A percentile compares a stretch with the other conserved stretches of the same genome.
Evolutionary conservation across 805 yeast species (phyloP).

Genomic region (Sugiyamaella floridensis): DNA sequence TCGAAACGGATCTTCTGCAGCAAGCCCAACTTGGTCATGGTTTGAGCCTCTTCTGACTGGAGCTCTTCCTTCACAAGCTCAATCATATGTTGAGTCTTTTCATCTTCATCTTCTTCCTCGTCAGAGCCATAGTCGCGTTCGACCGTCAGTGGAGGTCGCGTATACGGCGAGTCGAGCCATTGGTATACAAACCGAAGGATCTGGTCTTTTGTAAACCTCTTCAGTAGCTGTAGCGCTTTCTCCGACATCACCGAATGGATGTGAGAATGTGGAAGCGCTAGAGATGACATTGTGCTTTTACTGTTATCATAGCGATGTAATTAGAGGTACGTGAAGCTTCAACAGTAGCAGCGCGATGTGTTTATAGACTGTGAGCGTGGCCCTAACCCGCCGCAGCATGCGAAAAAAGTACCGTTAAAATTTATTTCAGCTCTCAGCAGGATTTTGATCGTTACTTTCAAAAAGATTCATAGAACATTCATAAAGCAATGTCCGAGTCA

Average conservation of each 20-base stretch:
- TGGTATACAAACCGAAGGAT: constrained; percentile 5
- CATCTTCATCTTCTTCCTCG: constrained; percentile 1
- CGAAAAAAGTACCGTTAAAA: not conserved
- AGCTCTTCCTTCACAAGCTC: constrained; percentile 8
- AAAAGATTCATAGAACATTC: not conserved
- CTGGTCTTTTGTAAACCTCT: constrained; percentile 5
- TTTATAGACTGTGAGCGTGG: not conserved
- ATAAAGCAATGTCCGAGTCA: too few relatives aligned
- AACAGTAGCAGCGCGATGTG: not conserved
- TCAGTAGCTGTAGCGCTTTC: constrained; percentile 6
- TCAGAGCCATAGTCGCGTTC: constrained; percentile 17
- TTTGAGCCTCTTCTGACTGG: not conserved
- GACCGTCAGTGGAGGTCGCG: constrained; percentile 16
- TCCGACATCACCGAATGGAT: constrained; percentile 13
- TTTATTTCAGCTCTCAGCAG: not conserved
- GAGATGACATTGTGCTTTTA: not conserved
- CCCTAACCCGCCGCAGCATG: not conserved
- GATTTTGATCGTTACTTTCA: not conserved
- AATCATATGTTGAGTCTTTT: constrained; percentile 1
- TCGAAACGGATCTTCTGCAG: constrained; percentile 43
- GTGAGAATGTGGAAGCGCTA: constrained; percentile 11
- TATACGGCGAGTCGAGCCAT: constrained; percentile 8
- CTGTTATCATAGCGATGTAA: not conserved
- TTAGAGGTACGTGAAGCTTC: not conserved
- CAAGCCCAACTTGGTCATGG: not conserved